A percentile compares a stretch with the other conserved stretches of the same genome.
Evolutionary conservation across 2,329 filamentous ascomycete genomes (phyloP).

Genomic region (Stylonectria norvegica): DNA sequence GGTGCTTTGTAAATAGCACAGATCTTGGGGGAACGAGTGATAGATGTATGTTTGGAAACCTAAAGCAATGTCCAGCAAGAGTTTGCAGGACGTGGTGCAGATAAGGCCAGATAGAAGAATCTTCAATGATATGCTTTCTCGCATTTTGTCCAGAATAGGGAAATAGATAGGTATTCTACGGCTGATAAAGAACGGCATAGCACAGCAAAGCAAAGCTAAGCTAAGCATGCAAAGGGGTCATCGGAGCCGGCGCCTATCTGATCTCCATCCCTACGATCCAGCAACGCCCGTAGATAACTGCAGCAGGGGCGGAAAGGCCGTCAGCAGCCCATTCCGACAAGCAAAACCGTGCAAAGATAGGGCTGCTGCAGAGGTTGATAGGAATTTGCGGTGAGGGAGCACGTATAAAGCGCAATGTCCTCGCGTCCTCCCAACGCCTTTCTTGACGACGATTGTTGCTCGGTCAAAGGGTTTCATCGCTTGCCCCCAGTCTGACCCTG

Average conservation of each 20-base stretch:
- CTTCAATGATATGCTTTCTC: neutral
- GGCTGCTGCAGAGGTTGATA: neutral
- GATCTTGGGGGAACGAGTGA: too few relatives aligned
- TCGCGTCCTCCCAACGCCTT: conserved; percentile 1
- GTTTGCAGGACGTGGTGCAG: too few relatives aligned
- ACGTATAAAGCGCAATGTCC: neutral
- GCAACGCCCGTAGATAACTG: neutral
- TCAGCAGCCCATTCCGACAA: neutral
- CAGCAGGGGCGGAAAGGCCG: neutral
- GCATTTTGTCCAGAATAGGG: neutral
- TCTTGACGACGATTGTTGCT: neutral
- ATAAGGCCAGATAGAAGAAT: neutral
- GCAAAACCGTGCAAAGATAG: neutral
- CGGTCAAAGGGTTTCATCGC: neutral
- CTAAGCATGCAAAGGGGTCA: too few relatives aligned
- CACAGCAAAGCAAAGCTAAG: neutral
- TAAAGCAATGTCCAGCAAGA: too few relatives aligned
- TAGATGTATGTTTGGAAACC: too few relatives aligned
- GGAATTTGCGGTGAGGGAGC: neutral
- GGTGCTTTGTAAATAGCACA: too few relatives aligned
- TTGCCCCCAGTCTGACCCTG: too few relatives aligned
- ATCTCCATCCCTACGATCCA: conserved; percentile 1
- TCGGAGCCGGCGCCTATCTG: neutral
- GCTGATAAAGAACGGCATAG: neutral
- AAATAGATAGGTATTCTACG: neutral